phyloP scores from a whole-genome alignment of 1,284 basidiomycete genomes.

The Tylopilus orsonianus region DNA sequence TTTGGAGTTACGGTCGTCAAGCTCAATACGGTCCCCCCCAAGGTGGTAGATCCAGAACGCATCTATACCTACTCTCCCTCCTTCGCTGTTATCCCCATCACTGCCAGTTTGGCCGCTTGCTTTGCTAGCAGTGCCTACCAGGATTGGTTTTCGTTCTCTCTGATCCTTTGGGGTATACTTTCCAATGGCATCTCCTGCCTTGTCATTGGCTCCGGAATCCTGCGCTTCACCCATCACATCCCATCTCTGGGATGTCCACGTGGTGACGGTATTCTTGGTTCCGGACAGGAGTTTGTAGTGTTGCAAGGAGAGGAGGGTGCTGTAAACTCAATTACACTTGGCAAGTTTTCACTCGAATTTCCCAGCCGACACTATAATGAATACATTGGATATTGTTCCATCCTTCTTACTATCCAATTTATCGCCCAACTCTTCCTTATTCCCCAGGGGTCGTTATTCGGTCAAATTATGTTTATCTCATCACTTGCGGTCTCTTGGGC shows the following conservation, averaged over 20 bases:
- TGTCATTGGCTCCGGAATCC: constrained; percentile 24
- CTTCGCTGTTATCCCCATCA: constrained; percentile 21
- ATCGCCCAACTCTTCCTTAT: constrained; percentile 23
- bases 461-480: constrained; percentile 28
- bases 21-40: constrained; percentile 11
- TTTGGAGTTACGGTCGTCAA: constrained; percentile 22
- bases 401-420: constrained; percentile 27
- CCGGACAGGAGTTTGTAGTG: constrained; percentile 13
- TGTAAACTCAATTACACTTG: constrained; percentile 25
- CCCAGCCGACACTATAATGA: constrained; percentile 8
- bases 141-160: constrained; percentile 27
- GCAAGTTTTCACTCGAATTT: constrained; percentile 24
- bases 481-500: constrained; percentile 29
- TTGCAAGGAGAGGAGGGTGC: constrained; percentile 26
- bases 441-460: constrained; percentile 25
- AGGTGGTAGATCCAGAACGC: constrained; percentile 6
- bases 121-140: constrained; percentile 17
- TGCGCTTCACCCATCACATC: constrained; percentile 19
- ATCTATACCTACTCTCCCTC: constrained; percentile 6
- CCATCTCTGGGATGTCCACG: constrained; percentile 19
- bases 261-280: constrained; percentile 23
- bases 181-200: constrained; percentile 27
- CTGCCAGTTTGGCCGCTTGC: constrained; percentile 19
- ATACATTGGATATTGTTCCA: constrained; percentile 20
- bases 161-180: constrained; percentile 32